Percentiles rank a stretch among this genome's conserved stretches.
These are phyloP conservation scores for Starmerella floris DNA, from an alignment of 805 yeast species.

Conservation along the genomic window DNA sequence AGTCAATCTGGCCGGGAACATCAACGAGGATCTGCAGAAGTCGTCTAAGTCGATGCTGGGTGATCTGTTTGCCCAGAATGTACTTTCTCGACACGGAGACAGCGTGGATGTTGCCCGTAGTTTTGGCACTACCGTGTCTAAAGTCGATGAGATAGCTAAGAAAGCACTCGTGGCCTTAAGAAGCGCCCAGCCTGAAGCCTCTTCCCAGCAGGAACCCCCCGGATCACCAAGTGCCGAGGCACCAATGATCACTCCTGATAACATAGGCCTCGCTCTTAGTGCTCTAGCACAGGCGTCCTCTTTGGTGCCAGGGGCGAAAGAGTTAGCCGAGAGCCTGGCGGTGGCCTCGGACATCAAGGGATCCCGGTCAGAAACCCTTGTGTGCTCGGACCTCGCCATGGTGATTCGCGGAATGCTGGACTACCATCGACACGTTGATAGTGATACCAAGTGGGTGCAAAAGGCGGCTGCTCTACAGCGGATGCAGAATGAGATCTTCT, in stretches of 20 bases:
- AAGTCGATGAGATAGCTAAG: constrained; percentile 8
- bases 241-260: too few species aligned
- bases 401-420: constrained; percentile 28
- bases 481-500: constrained; percentile 24
- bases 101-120: constrained; percentile 24
- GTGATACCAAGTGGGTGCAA: constrained; percentile 21
- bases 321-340: neutral
- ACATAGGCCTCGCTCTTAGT: too few species aligned
- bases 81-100: constrained; percentile 22
- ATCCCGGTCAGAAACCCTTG: neutral
- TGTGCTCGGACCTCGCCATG: constrained; percentile 30
- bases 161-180: neutral
- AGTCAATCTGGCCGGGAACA: constrained; percentile 29
- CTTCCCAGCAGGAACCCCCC: neutral
- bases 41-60: constrained; percentile 16
- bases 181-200: neutral
- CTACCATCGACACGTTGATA: constrained; percentile 25
- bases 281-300: constrained; percentile 22
- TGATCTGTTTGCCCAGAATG: constrained; percentile 26
- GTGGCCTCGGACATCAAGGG: neutral
- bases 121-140: constrained; percentile 25
- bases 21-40: constrained; percentile 17
- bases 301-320: constrained; percentile 6
- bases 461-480: constrained; percentile 27
- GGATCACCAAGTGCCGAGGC: too few species aligned